Evolutionary conservation across 306 rosid species (phyloP).

Genomic region (Mucuna pruriens): DNA sequence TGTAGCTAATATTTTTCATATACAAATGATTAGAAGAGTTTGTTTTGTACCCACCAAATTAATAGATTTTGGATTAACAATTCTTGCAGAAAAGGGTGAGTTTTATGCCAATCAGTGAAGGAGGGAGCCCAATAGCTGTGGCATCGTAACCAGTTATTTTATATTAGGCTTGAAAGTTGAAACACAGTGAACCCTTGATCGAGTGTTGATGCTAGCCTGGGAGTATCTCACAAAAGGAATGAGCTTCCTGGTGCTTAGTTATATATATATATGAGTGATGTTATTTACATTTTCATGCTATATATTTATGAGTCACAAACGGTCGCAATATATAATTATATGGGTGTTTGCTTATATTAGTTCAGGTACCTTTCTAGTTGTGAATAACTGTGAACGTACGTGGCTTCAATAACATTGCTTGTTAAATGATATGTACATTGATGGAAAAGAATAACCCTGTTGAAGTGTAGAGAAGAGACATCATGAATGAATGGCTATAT

Average conservation of each 20-base stretch:
- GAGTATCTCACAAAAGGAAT: background rate
- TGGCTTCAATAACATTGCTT: background rate
- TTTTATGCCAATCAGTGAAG: constrained; percentile 66
- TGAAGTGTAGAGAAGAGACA: background rate
- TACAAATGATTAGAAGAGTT: constrained; percentile 18
- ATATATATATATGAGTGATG: background rate
- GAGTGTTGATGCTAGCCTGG: background rate
- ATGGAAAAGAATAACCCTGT: background rate
- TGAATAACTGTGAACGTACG: background rate
- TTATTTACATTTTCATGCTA: background rate
- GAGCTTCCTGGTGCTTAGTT: background rate
- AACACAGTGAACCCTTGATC: background rate
- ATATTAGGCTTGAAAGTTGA: constrained; percentile 18
- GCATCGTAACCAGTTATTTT: constrained; percentile 35
- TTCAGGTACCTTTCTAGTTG: background rate
- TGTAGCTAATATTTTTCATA: background rate
- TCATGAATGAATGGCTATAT: constrained; percentile 10
- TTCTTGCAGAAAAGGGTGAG: constrained; percentile 85
- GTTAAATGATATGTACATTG: background rate
- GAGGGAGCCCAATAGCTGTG: constrained; percentile 60
- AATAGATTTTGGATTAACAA: constrained; percentile 22
- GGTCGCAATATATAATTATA: constrained; percentile 11
- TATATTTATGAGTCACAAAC: background rate
- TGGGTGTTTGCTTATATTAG: constrained; percentile 14
- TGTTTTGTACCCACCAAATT: constrained; percentile 21